A percentile compares a stretch with the other conserved stretches of the same genome.
phyloP scores from a whole-genome alignment of 2,329 filamentous ascomycete species.

The Bertia moriformis region DNA sequence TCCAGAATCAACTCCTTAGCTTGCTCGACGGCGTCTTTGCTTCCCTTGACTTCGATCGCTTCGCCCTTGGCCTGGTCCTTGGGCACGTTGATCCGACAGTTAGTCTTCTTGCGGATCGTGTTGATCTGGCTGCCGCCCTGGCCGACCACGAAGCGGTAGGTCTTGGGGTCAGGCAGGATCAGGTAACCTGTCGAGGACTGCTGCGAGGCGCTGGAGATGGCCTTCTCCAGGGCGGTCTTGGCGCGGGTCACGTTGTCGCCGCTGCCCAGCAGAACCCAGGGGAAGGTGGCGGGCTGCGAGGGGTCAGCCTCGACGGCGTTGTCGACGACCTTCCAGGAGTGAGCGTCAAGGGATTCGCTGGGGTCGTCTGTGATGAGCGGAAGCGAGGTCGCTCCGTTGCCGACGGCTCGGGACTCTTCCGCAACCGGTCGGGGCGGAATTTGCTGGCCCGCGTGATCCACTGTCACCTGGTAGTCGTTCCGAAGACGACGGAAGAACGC shows the following conservation, averaged over 20 bases:
- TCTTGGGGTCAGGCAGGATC: conserved; percentile 73
- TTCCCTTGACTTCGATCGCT: conserved; percentile 79
- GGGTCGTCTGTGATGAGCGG: conserved; percentile 89
- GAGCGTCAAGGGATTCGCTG: conserved; percentile 44
- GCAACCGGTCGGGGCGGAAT: conserved; percentile 55
- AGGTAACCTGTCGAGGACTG: conserved; percentile 73
- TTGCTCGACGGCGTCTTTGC: conserved; percentile 65
- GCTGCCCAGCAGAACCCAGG: conserved; percentile 76
- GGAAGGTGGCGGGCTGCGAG: conserved; percentile 29
- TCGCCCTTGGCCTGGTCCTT: conserved; percentile 62
- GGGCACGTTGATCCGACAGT: conserved; percentile 86
- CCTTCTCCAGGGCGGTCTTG: conserved; percentile 30
- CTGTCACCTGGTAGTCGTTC: conserved; percentile 73
- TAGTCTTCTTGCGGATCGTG: conserved; percentile 77
- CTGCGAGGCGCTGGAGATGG: conserved; percentile 59
- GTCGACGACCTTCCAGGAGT: conserved; percentile 76
- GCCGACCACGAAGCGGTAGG: conserved; percentile 83
- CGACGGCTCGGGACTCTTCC: conserved; percentile 37
- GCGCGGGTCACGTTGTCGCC: conserved; percentile 71
- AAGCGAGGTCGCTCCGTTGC: conserved; percentile 31
- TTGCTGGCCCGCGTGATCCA: conserved; percentile 75
- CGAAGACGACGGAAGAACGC: conserved; percentile 84
- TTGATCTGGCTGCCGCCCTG: conserved; percentile 84
- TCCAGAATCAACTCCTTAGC: conserved; percentile 81
- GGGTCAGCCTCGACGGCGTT: conserved; percentile 48